phyloP scores from a whole-genome alignment of 306 rosid genomes.

The Cucumis melo region DNA sequence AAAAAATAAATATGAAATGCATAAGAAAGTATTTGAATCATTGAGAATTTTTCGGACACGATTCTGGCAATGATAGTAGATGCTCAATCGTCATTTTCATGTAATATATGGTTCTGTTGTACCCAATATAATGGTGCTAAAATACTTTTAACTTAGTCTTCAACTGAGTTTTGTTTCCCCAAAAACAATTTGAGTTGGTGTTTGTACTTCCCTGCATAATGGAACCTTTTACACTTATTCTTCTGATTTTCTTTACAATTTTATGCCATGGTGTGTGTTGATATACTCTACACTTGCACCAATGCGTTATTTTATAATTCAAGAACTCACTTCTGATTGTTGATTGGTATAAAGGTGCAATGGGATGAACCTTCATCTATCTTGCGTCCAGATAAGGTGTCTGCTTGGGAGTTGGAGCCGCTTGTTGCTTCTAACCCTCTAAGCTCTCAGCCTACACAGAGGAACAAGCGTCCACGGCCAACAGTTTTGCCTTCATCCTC shows the following conservation, averaged over 20 bases:
- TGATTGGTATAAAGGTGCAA: slow-evolving; percentile 55
- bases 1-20: neutral
- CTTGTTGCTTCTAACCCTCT: slow-evolving; percentile 54
- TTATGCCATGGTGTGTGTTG: neutral
- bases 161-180: neutral
- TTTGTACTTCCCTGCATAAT: neutral
- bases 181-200: neutral
- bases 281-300: neutral
- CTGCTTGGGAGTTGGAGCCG: slow-evolving; percentile 97
- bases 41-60: neutral
- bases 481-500: slow-evolving; percentile 48
- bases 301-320: neutral
- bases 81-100: neutral
- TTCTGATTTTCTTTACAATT: no score
- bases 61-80: neutral
- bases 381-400: slow-evolving; percentile 88
- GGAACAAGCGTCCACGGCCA: slow-evolving; percentile 83
- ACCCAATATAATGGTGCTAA: neutral
- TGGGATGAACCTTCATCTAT: slow-evolving; percentile 96
- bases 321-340: neutral
- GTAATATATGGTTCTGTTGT: neutral
- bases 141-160: neutral
- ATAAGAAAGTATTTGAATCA: neutral
- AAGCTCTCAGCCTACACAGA: slow-evolving; percentile 56
- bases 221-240: no score